phyloP scores from a whole-genome alignment of 2,329 filamentous ascomycete species.

The Aspergillus sergii region DNA sequence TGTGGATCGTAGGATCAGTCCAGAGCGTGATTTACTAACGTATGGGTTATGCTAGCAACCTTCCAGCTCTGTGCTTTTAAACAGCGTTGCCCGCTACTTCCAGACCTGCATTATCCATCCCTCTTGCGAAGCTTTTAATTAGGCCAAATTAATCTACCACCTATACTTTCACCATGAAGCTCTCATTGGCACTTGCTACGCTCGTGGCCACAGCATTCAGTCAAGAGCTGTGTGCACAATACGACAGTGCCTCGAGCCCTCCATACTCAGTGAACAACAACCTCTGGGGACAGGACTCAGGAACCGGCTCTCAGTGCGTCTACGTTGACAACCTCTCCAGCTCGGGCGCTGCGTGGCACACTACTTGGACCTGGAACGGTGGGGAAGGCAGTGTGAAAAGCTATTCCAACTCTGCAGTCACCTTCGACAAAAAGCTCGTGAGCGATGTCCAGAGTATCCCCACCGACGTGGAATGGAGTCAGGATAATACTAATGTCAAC shows the following conservation, averaged over 20 bases:
- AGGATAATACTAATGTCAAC: constrained; percentile 50
- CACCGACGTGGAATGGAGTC: constrained; percentile 49
- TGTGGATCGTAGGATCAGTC: neutral
- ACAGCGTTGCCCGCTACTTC: neutral
- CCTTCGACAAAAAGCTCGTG: constrained; percentile 7
- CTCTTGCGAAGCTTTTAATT: neutral
- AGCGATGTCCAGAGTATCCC: constrained; percentile 40
- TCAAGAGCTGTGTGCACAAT: constrained; percentile 19
- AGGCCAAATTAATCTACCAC: neutral
- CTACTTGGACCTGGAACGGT: constrained; percentile 45
- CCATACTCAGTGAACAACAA: constrained; percentile 53
- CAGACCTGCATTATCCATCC: neutral
- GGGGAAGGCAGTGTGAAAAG: constrained; percentile 43
- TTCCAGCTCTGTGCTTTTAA: neutral
- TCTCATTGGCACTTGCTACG: neutral
- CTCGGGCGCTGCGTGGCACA: constrained; percentile 40
- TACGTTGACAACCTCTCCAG: constrained; percentile 35
- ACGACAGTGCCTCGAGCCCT: constrained; percentile 32
- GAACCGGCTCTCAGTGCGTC: constrained; percentile 43
- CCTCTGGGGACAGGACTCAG: constrained; percentile 47
- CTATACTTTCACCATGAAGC: neutral
- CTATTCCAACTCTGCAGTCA: constrained; percentile 17
- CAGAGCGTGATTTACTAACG: neutral
- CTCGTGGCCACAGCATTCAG: neutral
- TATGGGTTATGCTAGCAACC: neutral